Evolutionary conservation across 345 rosid species (phyloP), one percentile per base, ranked within the genome.

Genomic region (Pseudoturritis turrita): DNA sequence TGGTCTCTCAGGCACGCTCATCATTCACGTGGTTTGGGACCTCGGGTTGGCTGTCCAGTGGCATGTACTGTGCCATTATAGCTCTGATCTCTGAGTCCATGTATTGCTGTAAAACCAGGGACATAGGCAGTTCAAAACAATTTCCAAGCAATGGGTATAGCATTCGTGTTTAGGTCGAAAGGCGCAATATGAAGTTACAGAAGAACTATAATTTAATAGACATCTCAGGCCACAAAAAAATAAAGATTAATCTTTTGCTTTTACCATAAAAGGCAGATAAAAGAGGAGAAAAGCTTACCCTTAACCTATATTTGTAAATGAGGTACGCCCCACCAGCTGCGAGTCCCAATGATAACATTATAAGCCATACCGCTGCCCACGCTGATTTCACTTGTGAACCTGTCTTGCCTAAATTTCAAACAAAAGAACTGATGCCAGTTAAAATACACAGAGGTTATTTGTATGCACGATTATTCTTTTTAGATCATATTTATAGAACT

Each of bases 31-130:
- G 93, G 70, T 85, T 88, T 2, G 80, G 91, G 54, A 82, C 82
- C 77, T 86, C 97, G 0, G 85, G 62, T 73, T 94, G 98, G 78
- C 92, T 91, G 43, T 94, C 97, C 36, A 90, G 81, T 28, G 98
- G 98, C 98, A 93, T 93, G 79, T 93, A 93, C 78, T 93, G 98
- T 15, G 98, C 96, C 98, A 94, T 90, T 68, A 94, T 94, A 14
- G 97, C 97, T 74, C 97, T 84, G 75, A 94, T 94, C 81, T 94
- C 98, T 1, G 97, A 91, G 79, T 94, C 97, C 98, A 94, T 94
- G 89, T 94, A 90, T 19, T 82, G 84, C 98, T 94, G 92, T 76
- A 70, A 58, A 46, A 58, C 61, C 28, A 69, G 12, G 18, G 40
- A 39, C 29, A 58, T 5, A 65, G 11, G 1, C 35, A 44, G 46